These are phyloP conservation scores for Tilletiopsis washingtonensis DNA, from an alignment of 1,284 basidiomycete genomes.

Conservation along the genomic window DNA sequence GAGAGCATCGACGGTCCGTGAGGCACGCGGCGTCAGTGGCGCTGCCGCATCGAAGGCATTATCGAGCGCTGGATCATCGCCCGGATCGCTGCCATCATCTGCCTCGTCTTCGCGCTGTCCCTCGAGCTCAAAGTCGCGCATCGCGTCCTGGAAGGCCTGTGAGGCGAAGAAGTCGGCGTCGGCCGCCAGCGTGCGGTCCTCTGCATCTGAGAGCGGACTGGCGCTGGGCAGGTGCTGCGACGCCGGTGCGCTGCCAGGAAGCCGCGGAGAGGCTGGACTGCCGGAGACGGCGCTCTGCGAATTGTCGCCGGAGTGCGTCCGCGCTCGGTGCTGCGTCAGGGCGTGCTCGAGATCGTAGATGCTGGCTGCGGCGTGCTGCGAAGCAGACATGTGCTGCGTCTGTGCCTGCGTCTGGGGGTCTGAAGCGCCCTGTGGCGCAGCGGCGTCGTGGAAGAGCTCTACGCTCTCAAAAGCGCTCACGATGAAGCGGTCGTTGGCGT, in stretches of 20 bases:
- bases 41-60: too few species aligned
- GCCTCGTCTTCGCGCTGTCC: too few species aligned
- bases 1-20: too few species aligned
- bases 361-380: too few species aligned
- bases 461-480: constrained; percentile 83
- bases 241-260: too few species aligned
- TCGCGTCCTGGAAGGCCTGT: constrained; percentile 37
- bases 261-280: constrained; percentile 9
- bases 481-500: constrained; percentile 58
- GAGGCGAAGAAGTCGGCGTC: constrained; percentile 44
- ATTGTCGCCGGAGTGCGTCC: too few species aligned
- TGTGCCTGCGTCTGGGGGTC: too few species aligned
- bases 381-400: not conserved
- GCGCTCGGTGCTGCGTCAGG: constrained; percentile 26
- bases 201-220: constrained; percentile 13
- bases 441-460: constrained; percentile 24
- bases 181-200: too few species aligned
- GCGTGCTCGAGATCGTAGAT: constrained; percentile 26
- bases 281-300: constrained; percentile 4
- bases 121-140: constrained; percentile 27
- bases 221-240: not conserved
- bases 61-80: too few species aligned
- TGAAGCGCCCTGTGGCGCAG: too few species aligned
- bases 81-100: too few species aligned
- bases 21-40: too few species aligned